A percentile compares a stretch with the other conserved stretches of the same genome.
These are phyloP conservation scores for Penicillium sp. DNA, from an alignment of 2,329 filamentous ascomycete genomes.

Conservation along the genomic window DNA sequence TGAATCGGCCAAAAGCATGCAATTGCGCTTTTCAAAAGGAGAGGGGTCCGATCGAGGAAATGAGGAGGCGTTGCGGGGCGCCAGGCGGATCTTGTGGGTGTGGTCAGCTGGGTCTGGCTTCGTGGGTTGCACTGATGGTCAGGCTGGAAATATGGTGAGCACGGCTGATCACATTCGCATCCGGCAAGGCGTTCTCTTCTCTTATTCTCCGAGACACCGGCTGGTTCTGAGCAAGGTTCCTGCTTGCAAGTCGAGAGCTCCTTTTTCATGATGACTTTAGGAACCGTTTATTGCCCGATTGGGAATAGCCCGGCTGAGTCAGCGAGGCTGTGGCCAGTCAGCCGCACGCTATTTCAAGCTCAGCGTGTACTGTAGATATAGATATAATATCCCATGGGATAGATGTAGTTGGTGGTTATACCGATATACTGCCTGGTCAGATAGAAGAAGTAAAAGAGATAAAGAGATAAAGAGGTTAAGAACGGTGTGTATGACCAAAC, in stretches of 20 bases:
- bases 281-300: slow-evolving; percentile 19
- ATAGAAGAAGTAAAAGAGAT: background rate
- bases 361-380: background rate
- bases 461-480: too few species aligned
- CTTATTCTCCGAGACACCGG: slow-evolving; percentile 15
- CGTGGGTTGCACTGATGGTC: slow-evolving; percentile 27
- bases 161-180: slow-evolving; percentile 7
- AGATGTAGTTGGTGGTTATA: too few species aligned
- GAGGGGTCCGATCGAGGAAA: slow-evolving; percentile 12
- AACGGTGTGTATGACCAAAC: slow-evolving; percentile 18
- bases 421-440: too few species aligned
- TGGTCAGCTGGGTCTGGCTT: slow-evolving; percentile 22
- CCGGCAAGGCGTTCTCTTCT: background rate
- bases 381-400: too few species aligned
- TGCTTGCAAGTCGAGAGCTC: background rate
- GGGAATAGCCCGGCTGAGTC: slow-evolving; percentile 21
- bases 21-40: slow-evolving; percentile 11
- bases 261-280: slow-evolving; percentile 17
- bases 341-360: slow-evolving; percentile 15
- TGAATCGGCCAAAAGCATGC: slow-evolving; percentile 20
- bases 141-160: slow-evolving; percentile 16
- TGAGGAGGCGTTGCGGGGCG: slow-evolving; percentile 18
- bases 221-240: background rate
- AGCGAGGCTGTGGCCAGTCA: slow-evolving; percentile 14
- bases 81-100: slow-evolving; percentile 11